phyloP scores from a whole-genome alignment of 768 basidiomycete species.

The Lepiota venenata region DNA sequence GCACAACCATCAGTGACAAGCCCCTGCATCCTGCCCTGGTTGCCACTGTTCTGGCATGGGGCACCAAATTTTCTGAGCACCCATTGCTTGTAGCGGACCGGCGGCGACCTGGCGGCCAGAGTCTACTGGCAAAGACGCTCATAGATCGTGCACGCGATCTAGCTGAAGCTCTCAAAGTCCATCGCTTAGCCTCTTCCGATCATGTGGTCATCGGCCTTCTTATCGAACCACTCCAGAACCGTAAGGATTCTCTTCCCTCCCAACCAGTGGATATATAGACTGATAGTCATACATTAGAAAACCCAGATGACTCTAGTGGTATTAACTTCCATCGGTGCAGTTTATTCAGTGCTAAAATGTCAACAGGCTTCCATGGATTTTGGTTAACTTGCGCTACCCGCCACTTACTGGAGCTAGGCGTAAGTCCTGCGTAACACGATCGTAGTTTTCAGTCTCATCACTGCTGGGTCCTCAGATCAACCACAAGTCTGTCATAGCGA shows the following conservation, averaged over 20 bases:
- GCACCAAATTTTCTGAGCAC: conserved; percentile 92
- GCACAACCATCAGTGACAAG: conserved; percentile 28
- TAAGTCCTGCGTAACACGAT: conserved; percentile 25
- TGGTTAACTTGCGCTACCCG: conserved; percentile 80
- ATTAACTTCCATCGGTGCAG: conserved; percentile 14
- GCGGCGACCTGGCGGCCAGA: conserved; percentile 64
- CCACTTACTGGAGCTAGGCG: conserved; percentile 75
- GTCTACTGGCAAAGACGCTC: conserved; percentile 71
- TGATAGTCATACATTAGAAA: conserved; percentile 44
- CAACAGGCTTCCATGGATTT: conserved; percentile 77
- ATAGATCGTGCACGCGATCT: conserved; percentile 82
- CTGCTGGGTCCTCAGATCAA: conserved; percentile 54
- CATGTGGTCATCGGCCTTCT: conserved; percentile 80
- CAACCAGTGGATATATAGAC: conserved; percentile 7
- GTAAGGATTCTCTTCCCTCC: conserved; percentile 47
- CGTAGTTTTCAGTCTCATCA: not conserved
- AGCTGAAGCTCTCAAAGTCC: conserved; percentile 84
- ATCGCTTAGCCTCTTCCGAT: conserved; percentile 73
- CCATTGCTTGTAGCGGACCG: conserved; percentile 79
- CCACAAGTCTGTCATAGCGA: conserved; percentile 74
- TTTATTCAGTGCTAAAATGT: conserved; percentile 7
- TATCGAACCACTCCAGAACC: conserved; percentile 82
- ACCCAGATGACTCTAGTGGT: conserved; percentile 72
- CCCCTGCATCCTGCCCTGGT: conserved; percentile 70
- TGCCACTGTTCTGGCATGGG: conserved; percentile 88